Evolutionary conservation across 306 rosid species (phyloP).

Genomic region (Vigna hirtella): DNA sequence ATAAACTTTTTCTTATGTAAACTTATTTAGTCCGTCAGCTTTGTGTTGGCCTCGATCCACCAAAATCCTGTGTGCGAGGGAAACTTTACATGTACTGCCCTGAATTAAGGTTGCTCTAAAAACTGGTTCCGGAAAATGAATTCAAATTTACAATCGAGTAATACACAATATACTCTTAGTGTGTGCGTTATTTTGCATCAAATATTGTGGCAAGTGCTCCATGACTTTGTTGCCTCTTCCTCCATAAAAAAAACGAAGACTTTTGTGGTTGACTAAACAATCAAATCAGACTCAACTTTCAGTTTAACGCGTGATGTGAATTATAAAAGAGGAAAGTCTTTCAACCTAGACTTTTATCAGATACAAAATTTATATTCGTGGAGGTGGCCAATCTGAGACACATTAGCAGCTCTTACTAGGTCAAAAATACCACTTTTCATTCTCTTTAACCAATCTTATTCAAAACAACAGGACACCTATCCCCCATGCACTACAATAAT

Average conservation of each 20-base stretch:
- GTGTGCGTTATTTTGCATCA: conserved; percentile 10
- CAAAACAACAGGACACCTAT: background rate
- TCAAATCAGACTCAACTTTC: background rate
- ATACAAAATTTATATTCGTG: background rate
- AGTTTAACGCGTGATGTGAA: background rate
- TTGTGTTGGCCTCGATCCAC: too few relatives aligned
- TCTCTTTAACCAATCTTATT: background rate
- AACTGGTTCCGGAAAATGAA: background rate
- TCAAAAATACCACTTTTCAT: background rate
- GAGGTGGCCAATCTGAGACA: background rate
- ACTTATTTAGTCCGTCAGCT: too few relatives aligned
- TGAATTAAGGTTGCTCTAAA: background rate
- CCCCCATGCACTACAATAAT: background rate
- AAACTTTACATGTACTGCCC: too few relatives aligned
- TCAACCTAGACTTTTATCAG: background rate
- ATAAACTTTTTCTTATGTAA: too few relatives aligned
- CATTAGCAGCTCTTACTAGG: conserved; percentile 15
- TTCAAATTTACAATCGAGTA: conserved; percentile 20
- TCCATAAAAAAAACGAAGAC: background rate
- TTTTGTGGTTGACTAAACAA: conserved; percentile 8
- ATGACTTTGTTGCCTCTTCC: background rate
- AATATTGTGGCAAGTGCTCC: background rate
- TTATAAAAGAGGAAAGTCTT: conserved; percentile 5
- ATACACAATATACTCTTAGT: background rate
- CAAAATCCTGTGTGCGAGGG: too few relatives aligned